phyloP scores from a whole-genome alignment of 2,329 filamentous ascomycete genomes.

The Scedosporium boydii region DNA sequence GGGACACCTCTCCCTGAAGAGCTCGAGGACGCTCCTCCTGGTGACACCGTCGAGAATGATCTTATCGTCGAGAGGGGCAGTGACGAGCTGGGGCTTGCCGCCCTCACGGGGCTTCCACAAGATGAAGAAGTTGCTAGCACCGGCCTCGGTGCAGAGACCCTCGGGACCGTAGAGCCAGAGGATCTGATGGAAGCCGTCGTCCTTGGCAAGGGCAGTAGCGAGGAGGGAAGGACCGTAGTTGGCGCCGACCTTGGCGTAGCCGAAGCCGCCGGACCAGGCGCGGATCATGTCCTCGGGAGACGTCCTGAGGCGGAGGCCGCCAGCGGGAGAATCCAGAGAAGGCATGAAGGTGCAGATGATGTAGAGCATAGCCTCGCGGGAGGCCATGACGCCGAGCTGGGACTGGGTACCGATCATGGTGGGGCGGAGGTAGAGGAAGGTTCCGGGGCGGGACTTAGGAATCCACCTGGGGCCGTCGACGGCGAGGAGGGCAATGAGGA shows the following conservation, averaged over 20 bases:
- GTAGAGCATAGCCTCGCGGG: slow-evolving; percentile 79
- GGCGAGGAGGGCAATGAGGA: slow-evolving; percentile 62
- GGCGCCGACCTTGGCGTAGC: slow-evolving; percentile 83
- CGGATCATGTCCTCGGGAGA: slow-evolving; percentile 74
- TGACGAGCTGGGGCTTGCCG: slow-evolving; percentile 61
- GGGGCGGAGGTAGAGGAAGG: slow-evolving; percentile 76
- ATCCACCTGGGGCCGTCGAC: slow-evolving; percentile 74
- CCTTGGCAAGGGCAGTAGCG: slow-evolving; percentile 65
- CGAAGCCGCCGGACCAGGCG: slow-evolving; percentile 89
- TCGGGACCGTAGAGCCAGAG: slow-evolving; percentile 84
- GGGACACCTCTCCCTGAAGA: slow-evolving; percentile 54
- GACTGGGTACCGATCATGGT: slow-evolving; percentile 77
- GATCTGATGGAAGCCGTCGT: slow-evolving; percentile 74
- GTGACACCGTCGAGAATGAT: slow-evolving; percentile 86
- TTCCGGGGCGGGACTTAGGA: slow-evolving; percentile 55
- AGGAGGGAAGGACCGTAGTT: slow-evolving; percentile 84
- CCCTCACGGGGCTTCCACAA: slow-evolving; percentile 59
- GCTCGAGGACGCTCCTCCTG: slow-evolving; percentile 67
- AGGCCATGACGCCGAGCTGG: slow-evolving; percentile 71
- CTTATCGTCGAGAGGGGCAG: slow-evolving; percentile 71
- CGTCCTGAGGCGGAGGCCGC: slow-evolving; percentile 66
- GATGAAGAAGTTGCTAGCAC: slow-evolving; percentile 86
- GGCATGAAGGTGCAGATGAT: slow-evolving; percentile 62
- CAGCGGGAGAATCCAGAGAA: slow-evolving; percentile 37
- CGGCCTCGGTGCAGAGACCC: slow-evolving; percentile 77